These are phyloP conservation scores for Pseudogymnoascus sp. DNA, from an alignment of 2,329 filamentous ascomycete genomes.

Conservation along the genomic window DNA sequence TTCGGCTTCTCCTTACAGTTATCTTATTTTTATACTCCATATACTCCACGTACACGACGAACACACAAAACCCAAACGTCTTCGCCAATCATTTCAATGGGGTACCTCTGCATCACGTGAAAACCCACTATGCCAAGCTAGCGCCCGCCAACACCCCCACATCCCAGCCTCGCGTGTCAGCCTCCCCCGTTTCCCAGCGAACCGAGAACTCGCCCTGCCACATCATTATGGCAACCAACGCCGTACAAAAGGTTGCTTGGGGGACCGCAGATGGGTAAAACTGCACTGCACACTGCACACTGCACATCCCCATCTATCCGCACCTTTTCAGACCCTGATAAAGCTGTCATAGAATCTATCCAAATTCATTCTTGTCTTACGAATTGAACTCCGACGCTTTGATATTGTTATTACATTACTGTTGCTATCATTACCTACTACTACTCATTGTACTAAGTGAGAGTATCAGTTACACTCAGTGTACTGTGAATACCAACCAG, in stretches of 20 bases:
- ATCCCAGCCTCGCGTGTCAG: slow-evolving; percentile 9
- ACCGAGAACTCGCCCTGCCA: neutral
- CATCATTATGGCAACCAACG: slow-evolving; percentile 2
- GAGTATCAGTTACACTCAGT: neutral
- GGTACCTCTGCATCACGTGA: neutral
- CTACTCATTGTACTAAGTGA: neutral
- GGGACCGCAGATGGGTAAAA: neutral
- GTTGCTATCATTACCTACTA: neutral
- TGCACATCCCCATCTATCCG: slow-evolving; percentile 8
- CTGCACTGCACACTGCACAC: no score
- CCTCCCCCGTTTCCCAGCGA: slow-evolving; percentile 7
- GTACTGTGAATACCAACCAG: slow-evolving; percentile 6
- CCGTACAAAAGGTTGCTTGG: slow-evolving; percentile 8
- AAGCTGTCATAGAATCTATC: neutral
- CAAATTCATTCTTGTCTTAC: neutral
- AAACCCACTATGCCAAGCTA: neutral
- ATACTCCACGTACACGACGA: neutral
- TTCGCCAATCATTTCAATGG: neutral
- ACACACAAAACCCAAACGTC: neutral
- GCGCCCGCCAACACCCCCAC: neutral
- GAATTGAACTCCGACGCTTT: neutral
- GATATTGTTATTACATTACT: neutral
- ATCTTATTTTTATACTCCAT: neutral
- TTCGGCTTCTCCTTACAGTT: neutral
- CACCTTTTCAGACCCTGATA: slow-evolving; percentile 8